Evolutionary conservation across 257 asterid genomes (phyloP).

Genomic region (Datura wrightii): DNA sequence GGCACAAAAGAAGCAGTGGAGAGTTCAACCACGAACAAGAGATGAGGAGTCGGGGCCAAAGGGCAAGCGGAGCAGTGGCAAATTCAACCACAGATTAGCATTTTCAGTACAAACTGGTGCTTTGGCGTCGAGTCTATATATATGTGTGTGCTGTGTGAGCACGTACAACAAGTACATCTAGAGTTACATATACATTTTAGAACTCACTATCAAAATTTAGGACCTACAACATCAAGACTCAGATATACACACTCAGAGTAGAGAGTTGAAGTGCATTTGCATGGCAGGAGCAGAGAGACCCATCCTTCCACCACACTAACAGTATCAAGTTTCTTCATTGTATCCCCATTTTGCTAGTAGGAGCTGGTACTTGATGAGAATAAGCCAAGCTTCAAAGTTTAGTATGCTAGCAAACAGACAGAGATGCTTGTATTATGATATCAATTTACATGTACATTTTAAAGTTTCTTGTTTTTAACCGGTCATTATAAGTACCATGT

Average conservation of each 20-base stretch:
- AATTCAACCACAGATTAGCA: background rate
- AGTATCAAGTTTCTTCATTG: background rate
- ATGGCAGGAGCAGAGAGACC: background rate
- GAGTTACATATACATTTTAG: background rate
- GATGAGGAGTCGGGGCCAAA: background rate
- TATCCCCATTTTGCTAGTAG: too few relatives aligned
- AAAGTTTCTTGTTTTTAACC: constrained; percentile 29
- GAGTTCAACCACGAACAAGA: background rate
- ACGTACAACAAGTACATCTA: background rate
- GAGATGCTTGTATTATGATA: background rate
- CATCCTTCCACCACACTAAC: background rate
- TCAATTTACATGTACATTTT: background rate
- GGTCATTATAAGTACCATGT: background rate
- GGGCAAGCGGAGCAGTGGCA: background rate
- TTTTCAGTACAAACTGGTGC: background rate
- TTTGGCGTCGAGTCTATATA: background rate
- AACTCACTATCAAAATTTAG: background rate
- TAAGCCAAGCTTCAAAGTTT: too few relatives aligned
- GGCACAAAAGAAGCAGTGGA: background rate
- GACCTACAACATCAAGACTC: background rate
- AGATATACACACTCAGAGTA: background rate
- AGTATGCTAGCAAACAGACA: too few relatives aligned
- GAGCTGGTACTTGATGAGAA: background rate
- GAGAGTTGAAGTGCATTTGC: background rate
- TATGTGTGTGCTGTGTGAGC: background rate